phyloP scores from a whole-genome alignment of 345 rosid species.

The Xanthoceras sorbifolium region DNA sequence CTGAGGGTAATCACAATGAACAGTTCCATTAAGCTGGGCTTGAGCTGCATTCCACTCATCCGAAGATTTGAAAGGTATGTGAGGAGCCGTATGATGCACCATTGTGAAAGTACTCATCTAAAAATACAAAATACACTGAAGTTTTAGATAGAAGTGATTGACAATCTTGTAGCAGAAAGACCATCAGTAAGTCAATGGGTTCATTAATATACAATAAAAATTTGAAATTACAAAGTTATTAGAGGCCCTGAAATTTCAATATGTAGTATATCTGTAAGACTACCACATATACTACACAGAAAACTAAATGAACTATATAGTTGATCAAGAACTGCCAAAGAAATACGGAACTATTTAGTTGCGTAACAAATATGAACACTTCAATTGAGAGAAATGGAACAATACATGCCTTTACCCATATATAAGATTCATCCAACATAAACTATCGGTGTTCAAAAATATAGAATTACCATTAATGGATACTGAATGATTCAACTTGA shows the following conservation, averaged over 20 bases:
- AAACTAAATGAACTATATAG: background rate
- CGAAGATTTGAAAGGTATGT: slow-evolving; percentile 77
- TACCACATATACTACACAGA: background rate
- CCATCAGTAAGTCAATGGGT: background rate
- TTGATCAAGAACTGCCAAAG: background rate
- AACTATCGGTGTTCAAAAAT: background rate
- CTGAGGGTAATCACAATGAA: slow-evolving; percentile 90
- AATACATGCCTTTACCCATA: background rate
- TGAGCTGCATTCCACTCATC: slow-evolving; percentile 88
- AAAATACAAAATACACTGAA: slow-evolving; percentile 20
- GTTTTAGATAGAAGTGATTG: background rate
- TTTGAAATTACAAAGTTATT: background rate
- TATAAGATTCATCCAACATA: background rate
- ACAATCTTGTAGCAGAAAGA: background rate
- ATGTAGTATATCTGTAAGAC: background rate
- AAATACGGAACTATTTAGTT: background rate
- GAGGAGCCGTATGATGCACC: slow-evolving; percentile 98
- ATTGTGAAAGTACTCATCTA: slow-evolving; percentile 98
- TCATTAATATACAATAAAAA: background rate
- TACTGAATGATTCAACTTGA: background rate
- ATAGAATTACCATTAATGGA: background rate
- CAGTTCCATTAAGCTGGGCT: slow-evolving; percentile 91
- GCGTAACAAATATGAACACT: background rate
- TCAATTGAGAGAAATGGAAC: background rate
- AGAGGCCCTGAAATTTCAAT: background rate